Percentiles rank a stretch among this genome's conserved stretches.
Evolutionary conservation across 352 stramenopile species (phyloP).

Genomic region (Discostella stelligera): DNA sequence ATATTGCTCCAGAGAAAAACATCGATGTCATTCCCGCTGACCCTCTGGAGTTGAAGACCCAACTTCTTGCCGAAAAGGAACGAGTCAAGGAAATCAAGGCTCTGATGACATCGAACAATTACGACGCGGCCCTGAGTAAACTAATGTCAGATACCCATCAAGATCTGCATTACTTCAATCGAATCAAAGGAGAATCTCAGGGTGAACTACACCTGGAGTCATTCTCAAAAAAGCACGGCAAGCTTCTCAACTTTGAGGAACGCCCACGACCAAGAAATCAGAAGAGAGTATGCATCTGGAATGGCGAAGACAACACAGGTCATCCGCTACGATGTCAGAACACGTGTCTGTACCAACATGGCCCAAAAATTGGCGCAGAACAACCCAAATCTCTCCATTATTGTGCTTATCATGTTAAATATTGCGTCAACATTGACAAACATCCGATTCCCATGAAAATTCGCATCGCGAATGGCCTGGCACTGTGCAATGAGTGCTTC

Average conservation of each 20-base stretch:
- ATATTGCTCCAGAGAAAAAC: neutral
- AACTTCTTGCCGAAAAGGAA: conserved; percentile 18
- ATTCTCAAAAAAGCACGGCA: conserved; percentile 31
- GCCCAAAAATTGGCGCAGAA: conserved; percentile 19
- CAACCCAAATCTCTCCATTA: conserved; percentile 27
- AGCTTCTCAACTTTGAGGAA: conserved; percentile 25
- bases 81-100: conserved; percentile 31
- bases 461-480: conserved; percentile 25
- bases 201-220: conserved; percentile 18
- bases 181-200: conserved; percentile 24
- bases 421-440: conserved; percentile 33
- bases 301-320: conserved; percentile 13
- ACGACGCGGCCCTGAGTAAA: conserved; percentile 20
- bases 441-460: conserved; percentile 38
- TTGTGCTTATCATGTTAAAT: conserved; percentile 46
- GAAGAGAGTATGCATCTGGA: conserved; percentile 31
- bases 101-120: conserved; percentile 31
- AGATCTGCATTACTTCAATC: conserved; percentile 51
- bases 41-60: neutral
- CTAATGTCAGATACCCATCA: conserved; percentile 32
- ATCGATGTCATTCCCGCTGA: neutral
- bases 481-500: conserved; percentile 48
- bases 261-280: neutral
- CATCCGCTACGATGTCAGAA: conserved; percentile 34
- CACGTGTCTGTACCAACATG: conserved; percentile 27